Evolutionary conservation across 2,329 filamentous ascomycete genomes (phyloP), one percentile per base, ranked within the genome.

Genomic region (Biscogniauxia mediterranea): DNA sequence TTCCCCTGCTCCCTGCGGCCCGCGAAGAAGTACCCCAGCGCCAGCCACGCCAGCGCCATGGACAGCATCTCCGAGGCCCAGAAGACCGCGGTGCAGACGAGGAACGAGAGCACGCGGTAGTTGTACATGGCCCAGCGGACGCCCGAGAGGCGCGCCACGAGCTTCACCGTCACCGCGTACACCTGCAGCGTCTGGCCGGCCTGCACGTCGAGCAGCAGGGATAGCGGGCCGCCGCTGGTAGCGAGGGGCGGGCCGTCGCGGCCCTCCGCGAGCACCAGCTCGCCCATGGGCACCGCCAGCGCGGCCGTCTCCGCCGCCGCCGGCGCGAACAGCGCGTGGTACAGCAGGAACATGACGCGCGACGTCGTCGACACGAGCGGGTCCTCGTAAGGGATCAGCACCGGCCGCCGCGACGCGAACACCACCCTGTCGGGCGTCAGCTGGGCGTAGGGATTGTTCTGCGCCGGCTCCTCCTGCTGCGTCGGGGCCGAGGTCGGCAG

Each of bases 91-190:
- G 88, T 91, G 69, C 93, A 90, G 0, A 88, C 70, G 0, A 90
- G 57, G 61, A 92, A 93, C 5, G 87, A 87, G 1, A 86, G 74
- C 42, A 95, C 70, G 13, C 90, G 86, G 77, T 94, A 89, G 63
- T 92, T 88, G 70, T 95, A 95, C 91, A 99, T 96, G 59, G 93
- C 70, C 86, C 90, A 95, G 55, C 90, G 81, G 63, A 97, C 74
- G 0, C 94, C 94, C 11, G 84, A 82, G 65, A 97, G 87, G 57
- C 87, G 84, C 4, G 94, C 93, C 26, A 84, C 87, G 64, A 98
- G 86, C 2, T 83, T 83, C 38, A 96, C 81, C 15, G 77, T 78
- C 3, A 85, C 88, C 20, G 79, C 79, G 74, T 97, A 97, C 5
- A 96, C 85, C 74, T 96, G 91, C 70, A 97, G 82, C 3, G 80